A percentile compares a stretch with the other conserved stretches of the same genome.
These are phyloP conservation scores for Phytopythium litorale DNA, from an alignment of 352 stramenopile genomes.

Conservation along the genomic window DNA sequence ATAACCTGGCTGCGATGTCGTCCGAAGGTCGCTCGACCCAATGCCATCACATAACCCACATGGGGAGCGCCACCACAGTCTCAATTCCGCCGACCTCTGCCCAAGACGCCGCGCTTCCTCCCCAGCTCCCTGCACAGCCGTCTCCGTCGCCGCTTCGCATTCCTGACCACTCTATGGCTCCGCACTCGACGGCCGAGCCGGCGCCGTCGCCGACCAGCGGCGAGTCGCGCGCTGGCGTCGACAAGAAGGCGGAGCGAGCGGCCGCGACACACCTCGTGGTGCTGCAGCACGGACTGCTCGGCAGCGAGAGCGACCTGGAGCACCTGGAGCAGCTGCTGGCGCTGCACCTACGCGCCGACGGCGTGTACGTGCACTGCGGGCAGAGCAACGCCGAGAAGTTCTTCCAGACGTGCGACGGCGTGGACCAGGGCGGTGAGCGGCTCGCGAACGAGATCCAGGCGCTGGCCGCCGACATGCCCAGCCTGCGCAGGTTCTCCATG, in stretches of 20 bases:
- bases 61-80: background rate
- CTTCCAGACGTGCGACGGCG: slow-evolving; percentile 77
- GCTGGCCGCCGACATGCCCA: slow-evolving; percentile 52
- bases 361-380: slow-evolving; percentile 39
- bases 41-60: background rate
- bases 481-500: slow-evolving; percentile 64
- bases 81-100: background rate
- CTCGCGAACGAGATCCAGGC: slow-evolving; percentile 66
- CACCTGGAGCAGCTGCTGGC: slow-evolving; percentile 54
- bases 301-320: slow-evolving; percentile 57
- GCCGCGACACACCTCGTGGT: slow-evolving; percentile 58
- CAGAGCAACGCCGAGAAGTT: slow-evolving; percentile 50
- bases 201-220: background rate
- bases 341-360: slow-evolving; percentile 38
- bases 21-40: background rate
- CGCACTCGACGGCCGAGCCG: background rate
- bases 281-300: slow-evolving; percentile 66
- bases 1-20: background rate
- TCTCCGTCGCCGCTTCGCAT: background rate
- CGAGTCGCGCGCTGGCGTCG: background rate
- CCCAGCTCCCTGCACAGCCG: background rate
- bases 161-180: background rate
- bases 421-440: slow-evolving; percentile 59
- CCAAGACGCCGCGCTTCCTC: background rate
- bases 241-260: slow-evolving; percentile 1